Base-by-base conservation (phyloP, 805 yeast genomes). In the Candida incommunis region DNA sequence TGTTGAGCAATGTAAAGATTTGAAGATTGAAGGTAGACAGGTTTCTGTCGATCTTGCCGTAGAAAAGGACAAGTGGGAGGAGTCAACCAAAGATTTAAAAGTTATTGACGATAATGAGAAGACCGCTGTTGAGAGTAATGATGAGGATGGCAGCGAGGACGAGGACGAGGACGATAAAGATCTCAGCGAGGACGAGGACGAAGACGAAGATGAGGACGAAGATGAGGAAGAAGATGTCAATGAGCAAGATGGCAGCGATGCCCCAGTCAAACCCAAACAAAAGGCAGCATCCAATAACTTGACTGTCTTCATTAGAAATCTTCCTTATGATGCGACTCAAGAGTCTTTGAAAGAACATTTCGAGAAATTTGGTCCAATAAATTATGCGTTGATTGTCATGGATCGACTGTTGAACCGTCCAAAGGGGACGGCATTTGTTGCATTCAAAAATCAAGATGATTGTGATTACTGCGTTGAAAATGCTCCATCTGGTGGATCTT, bases 11-110 rank as follows among this genome's bases (percentile, higher is more conserved):
- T 69, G 78, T 21, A 72, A 69, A 43, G 95, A 82, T 4, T 64
- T 88, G 58, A 78, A 84, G 62, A 83, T 92, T 45, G 86, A 78
- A 54, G 96, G 87, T 2, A 77, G 98, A 63, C 80, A 76, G 51
- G 96, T 92, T 42, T 92, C 94, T 21, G 96, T 92, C 21, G 96
- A 84, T 71, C 82, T 81, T 62, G 96, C 98, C 5, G 69, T 92
- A 45, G 90, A 85, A 61, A 90, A 90, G 67, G 71, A 77, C 27
- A 80, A 78, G 57, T 92, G 96, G 95, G 78, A 78, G 57, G 65
- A 68, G 42, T 16, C 13, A 4, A 7, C 37, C 5, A 11, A 11
- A 9, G 66, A 68, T 7, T 67, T 65, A 16, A 70, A 66, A 4
- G 67, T 61, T 3, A 67, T 63, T 22, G 67, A 60, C 21, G 64